phyloP scores from a whole-genome alignment of 148 eudicot species.

The Fagopyrum homotropicum region DNA sequence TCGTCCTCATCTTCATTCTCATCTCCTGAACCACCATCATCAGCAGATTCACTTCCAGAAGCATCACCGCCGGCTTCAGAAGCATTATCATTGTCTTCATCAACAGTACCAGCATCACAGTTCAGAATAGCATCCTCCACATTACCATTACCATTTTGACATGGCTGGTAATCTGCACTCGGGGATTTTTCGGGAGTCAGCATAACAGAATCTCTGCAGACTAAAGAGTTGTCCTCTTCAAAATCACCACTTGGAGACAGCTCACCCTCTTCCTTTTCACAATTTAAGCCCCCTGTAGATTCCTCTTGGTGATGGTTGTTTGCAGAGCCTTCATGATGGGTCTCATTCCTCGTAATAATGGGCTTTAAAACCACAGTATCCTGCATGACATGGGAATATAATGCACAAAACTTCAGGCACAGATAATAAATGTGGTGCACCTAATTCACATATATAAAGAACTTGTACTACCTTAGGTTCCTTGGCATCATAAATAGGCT shows the following conservation, averaged over 20 bases:
- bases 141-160: slow-evolving; percentile 28
- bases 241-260: slow-evolving; percentile 65
- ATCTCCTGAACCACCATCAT: slow-evolving; percentile 74
- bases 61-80: slow-evolving; percentile 69
- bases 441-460: slow-evolving; percentile 3
- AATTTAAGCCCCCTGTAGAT: slow-evolving; percentile 35
- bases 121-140: slow-evolving; percentile 42
- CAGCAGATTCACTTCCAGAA: slow-evolving; percentile 75
- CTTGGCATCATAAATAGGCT: slow-evolving; percentile 26
- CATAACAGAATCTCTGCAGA: slow-evolving; percentile 26
- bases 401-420: slow-evolving; percentile 8
- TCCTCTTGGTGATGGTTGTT: slow-evolving; percentile 22
- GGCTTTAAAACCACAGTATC: slow-evolving; percentile 36
- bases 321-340: slow-evolving; percentile 25
- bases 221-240: slow-evolving; percentile 52
- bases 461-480: slow-evolving; percentile 40
- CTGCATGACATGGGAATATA: slow-evolving; percentile 27
- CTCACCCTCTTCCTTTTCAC: slow-evolving; percentile 90
- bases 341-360: slow-evolving; percentile 36
- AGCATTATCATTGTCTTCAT: slow-evolving; percentile 79
- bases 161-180: slow-evolving; percentile 1
- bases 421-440: background rate
- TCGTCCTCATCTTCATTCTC: slow-evolving; percentile 74
- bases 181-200: slow-evolving; percentile 25
- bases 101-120: slow-evolving; percentile 64